Percentiles rank a stretch among this genome's conserved stretches.
These are phyloP conservation scores for Margaritispora aquatica DNA, from an alignment of 495 filamentous ascomycete species.

Conservation along the genomic window DNA sequence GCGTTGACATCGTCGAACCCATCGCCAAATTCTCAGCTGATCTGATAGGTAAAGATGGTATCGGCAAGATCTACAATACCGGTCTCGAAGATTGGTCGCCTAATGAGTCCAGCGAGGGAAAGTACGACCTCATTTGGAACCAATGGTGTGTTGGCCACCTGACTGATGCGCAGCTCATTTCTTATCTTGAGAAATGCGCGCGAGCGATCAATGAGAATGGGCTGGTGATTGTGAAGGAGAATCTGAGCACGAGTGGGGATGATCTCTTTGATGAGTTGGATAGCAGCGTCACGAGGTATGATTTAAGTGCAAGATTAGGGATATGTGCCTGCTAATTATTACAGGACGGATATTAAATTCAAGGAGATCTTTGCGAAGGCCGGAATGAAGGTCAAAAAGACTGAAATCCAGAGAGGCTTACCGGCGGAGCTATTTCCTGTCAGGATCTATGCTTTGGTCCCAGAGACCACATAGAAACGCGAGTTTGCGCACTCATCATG, in stretches of 20 bases:
- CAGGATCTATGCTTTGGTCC: conserved; percentile 57
- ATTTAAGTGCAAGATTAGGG: conserved; percentile 3
- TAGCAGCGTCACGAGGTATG: conserved; percentile 61
- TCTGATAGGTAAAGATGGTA: conserved; percentile 33
- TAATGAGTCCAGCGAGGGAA: conserved; percentile 29
- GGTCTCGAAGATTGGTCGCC: conserved; percentile 68
- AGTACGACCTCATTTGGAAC: conserved; percentile 61
- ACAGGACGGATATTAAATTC: conserved; percentile 64
- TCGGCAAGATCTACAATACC: conserved; percentile 63
- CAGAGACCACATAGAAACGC: neutral
- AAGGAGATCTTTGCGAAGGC: conserved; percentile 61
- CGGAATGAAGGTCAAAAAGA: conserved; percentile 56
- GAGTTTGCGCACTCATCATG: neutral
- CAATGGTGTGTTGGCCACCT: conserved; percentile 95
- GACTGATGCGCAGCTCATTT: conserved; percentile 68
- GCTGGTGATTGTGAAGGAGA: conserved; percentile 83
- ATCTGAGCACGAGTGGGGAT: conserved; percentile 53
- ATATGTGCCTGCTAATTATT: neutral
- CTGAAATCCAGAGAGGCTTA: conserved; percentile 73
- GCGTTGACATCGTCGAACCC: conserved; percentile 49
- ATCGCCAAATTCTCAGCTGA: conserved; percentile 50
- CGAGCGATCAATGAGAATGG: conserved; percentile 40
- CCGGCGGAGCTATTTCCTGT: conserved; percentile 61
- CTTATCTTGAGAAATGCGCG: conserved; percentile 58
- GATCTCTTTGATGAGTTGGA: conserved; percentile 77